These are phyloP conservation scores for Aspergillus arachidicola DNA, from an alignment of 2,329 filamentous ascomycete species.

Conservation along the genomic window DNA sequence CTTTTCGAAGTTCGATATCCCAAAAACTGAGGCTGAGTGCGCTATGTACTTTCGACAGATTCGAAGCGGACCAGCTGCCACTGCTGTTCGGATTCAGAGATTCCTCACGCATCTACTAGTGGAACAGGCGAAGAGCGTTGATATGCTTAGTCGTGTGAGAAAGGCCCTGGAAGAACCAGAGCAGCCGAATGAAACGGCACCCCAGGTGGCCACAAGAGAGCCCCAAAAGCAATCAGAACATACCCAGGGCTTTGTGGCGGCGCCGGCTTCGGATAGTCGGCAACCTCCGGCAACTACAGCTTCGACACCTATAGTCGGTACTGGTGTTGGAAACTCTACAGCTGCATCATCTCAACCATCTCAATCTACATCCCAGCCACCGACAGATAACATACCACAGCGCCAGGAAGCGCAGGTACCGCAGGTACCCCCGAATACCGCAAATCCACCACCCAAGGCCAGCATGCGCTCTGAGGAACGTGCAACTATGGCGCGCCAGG, in stretches of 20 bases:
- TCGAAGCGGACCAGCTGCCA: not conserved
- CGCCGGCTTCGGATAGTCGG: not conserved
- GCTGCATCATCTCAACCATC: not conserved
- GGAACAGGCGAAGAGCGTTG: not conserved
- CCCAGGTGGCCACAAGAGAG: not conserved
- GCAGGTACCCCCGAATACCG: not conserved
- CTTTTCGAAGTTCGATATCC: not conserved
- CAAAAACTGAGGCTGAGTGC: not conserved
- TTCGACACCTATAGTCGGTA: not conserved
- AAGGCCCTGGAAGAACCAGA: not conserved
- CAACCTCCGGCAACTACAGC: not conserved
- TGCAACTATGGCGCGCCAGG: not conserved
- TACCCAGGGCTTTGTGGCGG: not conserved
- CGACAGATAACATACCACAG: not conserved
- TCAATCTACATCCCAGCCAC: not conserved
- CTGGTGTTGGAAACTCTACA: not conserved
- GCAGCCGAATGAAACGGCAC: not conserved
- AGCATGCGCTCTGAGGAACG: not conserved
- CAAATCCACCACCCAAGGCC: not conserved
- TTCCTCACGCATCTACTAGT: not conserved
- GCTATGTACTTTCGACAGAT: not conserved
- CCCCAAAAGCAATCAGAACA: not conserved
- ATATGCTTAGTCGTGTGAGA: not conserved
- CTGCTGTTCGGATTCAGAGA: not conserved
- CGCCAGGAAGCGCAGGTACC: not conserved